Conservation (phyloP, 345 rosid species). For the Cardiospermum halicacabum region DNA sequence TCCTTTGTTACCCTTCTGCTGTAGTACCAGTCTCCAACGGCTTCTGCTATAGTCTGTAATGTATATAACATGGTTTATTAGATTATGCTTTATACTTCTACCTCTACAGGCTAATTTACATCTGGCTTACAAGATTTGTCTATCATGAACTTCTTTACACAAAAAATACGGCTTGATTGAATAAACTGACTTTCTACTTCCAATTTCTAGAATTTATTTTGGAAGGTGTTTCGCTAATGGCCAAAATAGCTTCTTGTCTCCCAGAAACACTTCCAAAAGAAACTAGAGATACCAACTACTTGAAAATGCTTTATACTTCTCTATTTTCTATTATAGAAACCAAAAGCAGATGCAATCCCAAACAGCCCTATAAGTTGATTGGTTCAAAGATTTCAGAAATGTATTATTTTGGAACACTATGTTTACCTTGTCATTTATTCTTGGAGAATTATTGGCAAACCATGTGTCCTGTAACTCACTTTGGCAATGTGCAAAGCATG, state of each 20-base stretch:
- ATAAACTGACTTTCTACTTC: too few species aligned
- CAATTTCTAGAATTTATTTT: too few species aligned
- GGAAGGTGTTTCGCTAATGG: too few species aligned
- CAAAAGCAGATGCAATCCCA: too few species aligned
- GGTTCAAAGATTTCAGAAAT: too few species aligned
- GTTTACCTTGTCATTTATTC: constrained; percentile 61
- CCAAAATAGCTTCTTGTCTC: too few species aligned
- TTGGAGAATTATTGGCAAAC: constrained; percentile 75
- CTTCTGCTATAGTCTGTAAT: constrained; percentile 69
- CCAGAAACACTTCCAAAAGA: too few species aligned
- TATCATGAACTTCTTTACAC: not conserved
- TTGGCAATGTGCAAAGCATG: constrained; percentile 97
- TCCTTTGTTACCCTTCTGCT: constrained; percentile 47
- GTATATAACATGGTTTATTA: not conserved
- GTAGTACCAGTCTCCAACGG: constrained; percentile 95
- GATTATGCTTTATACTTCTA: not conserved
- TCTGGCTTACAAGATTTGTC: not conserved
- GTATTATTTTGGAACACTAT: not conserved
- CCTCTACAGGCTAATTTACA: not conserved
- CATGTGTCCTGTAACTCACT: constrained; percentile 84
- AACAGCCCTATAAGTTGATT: too few species aligned
- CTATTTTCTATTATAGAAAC: too few species aligned
- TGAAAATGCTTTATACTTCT: too few species aligned
- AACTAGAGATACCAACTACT: too few species aligned
- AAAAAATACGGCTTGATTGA: too few species aligned